These are phyloP conservation scores for Saccharomyces hybrid DNA, from an alignment of 1,139 yeast species.

Conservation along the genomic window DNA sequence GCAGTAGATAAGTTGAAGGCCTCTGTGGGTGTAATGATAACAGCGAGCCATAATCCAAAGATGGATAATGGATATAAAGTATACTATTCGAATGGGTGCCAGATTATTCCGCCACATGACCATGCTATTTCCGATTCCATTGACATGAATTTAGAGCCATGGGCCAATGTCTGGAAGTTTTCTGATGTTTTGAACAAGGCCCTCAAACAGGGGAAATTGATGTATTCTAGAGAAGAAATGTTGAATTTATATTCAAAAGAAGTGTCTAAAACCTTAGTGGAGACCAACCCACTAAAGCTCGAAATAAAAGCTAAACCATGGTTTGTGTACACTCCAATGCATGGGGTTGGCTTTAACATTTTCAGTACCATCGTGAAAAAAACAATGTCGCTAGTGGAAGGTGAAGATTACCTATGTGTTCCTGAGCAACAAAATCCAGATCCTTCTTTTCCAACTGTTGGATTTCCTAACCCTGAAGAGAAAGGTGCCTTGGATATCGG, in stretches of 20 bases:
- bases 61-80: slow-evolving; percentile 93
- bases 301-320: slow-evolving; percentile 25
- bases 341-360: slow-evolving; percentile 74
- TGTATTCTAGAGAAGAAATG: slow-evolving; percentile 33
- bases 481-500: slow-evolving; percentile 81
- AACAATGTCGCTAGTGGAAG: slow-evolving; percentile 25
- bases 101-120: slow-evolving; percentile 91
- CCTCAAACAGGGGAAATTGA: slow-evolving; percentile 15
- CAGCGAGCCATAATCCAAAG: slow-evolving; percentile 96
- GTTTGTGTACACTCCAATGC: slow-evolving; percentile 89
- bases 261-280: slow-evolving; percentile 15
- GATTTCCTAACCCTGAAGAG: slow-evolving; percentile 94
- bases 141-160: slow-evolving; percentile 54
- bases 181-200: slow-evolving; percentile 31
- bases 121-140: slow-evolving; percentile 60
- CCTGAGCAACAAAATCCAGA: slow-evolving; percentile 64
- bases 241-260: slow-evolving; percentile 21
- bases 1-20: slow-evolving; percentile 60
- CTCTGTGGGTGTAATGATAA: slow-evolving; percentile 85
- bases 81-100: slow-evolving; percentile 90
- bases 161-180: slow-evolving; percentile 48
- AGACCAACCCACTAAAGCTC: slow-evolving; percentile 14
- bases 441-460: slow-evolving; percentile 78
- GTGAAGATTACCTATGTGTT: slow-evolving; percentile 34
- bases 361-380: slow-evolving; percentile 30